Evolutionary conservation across 2,329 filamentous ascomycete genomes (phyloP), one percentile per base, ranked within the genome.

Genomic region (Dryadomyces sulphureus): DNA sequence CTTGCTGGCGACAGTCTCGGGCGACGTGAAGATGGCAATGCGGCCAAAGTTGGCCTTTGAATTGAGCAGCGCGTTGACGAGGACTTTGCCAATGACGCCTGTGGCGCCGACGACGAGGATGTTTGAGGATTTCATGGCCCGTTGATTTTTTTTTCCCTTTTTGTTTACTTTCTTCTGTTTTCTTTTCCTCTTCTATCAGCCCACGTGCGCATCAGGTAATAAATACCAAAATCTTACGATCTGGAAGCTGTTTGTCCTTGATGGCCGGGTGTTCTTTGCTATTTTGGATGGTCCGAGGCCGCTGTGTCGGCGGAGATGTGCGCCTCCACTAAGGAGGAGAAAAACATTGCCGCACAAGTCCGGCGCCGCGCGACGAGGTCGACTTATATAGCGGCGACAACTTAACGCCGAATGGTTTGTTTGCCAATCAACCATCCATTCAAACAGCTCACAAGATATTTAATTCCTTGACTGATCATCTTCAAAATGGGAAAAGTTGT

Each of bases 11-110:
- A 39, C 45, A 0, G 49, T 49, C 5, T 43, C 47, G 22, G 35
- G 22, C 14, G 49, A 51, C 14, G 77, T 81, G 57, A 74, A 77
- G 42, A 81, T 65, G 27, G 55, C 54, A 43, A 70, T 54, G 20
- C 55, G 55, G 16, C 57, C 57, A 46, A 60, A 53, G 34, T 50
- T 50, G n/a, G 61, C 55, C 30, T 59, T 57, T 35, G 59, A 55
- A 3, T 55, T 55, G 46, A 61, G 22, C 38, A 62, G 53, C 19
- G 58, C 56, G 25, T 53, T 47, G 30, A 59, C 55, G 25, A 62
- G 59, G 50, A 60, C 59, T 53, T 58, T 61, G 38, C 60, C 60
- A 48, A 62, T 62, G 41, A 49, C 52, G 14, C 60, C 60, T 3
- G 60, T 61, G 21, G 55, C 57, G 20, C 60, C 60, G 41, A 62